Evolutionary conservation across 1,284 basidiomycete genomes (phyloP), one percentile per base, ranked within the genome.

Genomic region (Grifola frondosa): DNA sequence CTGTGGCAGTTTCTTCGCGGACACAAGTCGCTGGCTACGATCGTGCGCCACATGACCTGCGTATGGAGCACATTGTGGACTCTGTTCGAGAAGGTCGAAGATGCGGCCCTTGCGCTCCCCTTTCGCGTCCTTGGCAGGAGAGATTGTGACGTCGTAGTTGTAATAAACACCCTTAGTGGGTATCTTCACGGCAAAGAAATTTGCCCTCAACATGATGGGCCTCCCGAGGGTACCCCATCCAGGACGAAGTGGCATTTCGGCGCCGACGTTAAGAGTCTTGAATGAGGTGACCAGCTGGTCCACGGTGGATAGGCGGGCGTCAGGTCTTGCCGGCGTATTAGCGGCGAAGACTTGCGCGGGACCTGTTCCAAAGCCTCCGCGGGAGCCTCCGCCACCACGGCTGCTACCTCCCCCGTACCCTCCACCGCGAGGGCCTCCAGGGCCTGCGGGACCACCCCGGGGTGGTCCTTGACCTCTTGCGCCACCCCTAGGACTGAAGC

Each of bases 151-250:
- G 12, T 63, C 63, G 54, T 89, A 88, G 49, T 88, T 83, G 53
- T 77, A 81, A 6, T 80, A 65, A 1, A 62, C 57, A 0, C 53
- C 37, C 0, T 69, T 67, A 39, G 75, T 72, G 0, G 76, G 71
- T 19, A 80, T 59, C 24, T 60, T 70, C 19, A 86, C 58, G 0
- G 81, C 52, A 58, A 86, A 87, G 60, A 87, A 85, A 57, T 89
- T 89, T 29, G 84, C 69, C 1, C 86, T 73, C 6, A 88, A 61
- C 0, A 64, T 71, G 36, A 80, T 73, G 0, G 68, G 45, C 3
- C 46, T 69, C 3, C 87, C 87, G 1, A 64, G 55, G 0, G 74
- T 83, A 7, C 86, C 86, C 49, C 72, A 88, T 0, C 80, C 80
- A 0, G 84, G 84, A 7, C 87, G 78, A 4, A 78, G 64, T 5